Percentiles rank a stretch among this genome's conserved stretches.
phyloP scores from a whole-genome alignment of 164 flowering plant species.

The Vitis labrusca region DNA sequence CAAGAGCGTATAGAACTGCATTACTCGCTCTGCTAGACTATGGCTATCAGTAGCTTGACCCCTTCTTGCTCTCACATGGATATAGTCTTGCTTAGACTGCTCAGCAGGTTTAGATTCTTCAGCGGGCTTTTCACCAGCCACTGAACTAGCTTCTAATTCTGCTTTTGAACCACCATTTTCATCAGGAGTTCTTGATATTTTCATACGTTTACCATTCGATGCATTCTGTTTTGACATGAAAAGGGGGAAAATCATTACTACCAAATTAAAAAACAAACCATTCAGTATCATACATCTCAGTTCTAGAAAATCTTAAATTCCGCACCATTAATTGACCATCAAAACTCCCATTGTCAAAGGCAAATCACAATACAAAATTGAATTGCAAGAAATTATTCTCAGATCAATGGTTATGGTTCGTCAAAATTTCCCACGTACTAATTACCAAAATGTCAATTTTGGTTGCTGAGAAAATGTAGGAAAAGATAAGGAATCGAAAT shows the following conservation, averaged over 20 bases:
- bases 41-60: constrained; percentile 99
- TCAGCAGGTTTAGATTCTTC: constrained; percentile 55
- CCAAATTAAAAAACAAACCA: neutral
- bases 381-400: neutral
- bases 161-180: constrained; percentile 54
- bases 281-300: neutral
- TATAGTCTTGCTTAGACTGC: constrained; percentile 79
- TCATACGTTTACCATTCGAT: constrained; percentile 48
- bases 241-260: neutral
- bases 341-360: neutral
- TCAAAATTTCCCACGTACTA: neutral
- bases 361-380: neutral
- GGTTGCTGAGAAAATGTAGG: neutral
- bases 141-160: constrained; percentile 62
- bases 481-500: neutral
- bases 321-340: neutral
- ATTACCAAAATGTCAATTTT: neutral
- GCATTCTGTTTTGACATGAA: constrained; percentile 35
- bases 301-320: neutral
- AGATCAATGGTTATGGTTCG: neutral
- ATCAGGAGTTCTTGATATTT: constrained; percentile 35
- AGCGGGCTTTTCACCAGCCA: constrained; percentile 34
- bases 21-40: constrained; percentile 96
- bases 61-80: constrained; percentile 95
- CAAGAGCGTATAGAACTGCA: neutral